Percentiles rank a stretch among this genome's conserved stretches.
phyloP scores from a whole-genome alignment of 371 early-diverging fungal genomes.

The Nematocida minor region DNA sequence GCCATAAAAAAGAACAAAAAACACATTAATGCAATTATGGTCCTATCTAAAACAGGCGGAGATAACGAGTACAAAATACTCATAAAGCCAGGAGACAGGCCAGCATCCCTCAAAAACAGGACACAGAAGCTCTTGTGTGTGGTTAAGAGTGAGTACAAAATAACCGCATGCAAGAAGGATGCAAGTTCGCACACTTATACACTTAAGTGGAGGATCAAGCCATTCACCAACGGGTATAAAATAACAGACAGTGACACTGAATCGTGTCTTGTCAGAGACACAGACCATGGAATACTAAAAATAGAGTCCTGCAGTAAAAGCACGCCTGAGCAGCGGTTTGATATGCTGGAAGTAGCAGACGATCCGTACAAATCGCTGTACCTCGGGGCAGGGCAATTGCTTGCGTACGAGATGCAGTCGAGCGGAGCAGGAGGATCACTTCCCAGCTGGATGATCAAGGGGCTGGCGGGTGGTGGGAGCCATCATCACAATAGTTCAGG shows the following conservation, averaged over 20 bases:
- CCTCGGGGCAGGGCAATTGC: neutral
- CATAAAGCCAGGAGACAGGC: constrained; percentile 28
- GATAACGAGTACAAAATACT: constrained; percentile 23
- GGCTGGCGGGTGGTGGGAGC: neutral
- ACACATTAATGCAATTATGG: constrained; percentile 28
- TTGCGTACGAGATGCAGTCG: constrained; percentile 7
- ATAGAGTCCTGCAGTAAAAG: constrained; percentile 8
- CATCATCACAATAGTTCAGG: neutral
- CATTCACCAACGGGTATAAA: constrained; percentile 30
- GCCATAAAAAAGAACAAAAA: constrained; percentile 41
- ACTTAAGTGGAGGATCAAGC: constrained; percentile 30
- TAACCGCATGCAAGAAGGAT: constrained; percentile 11
- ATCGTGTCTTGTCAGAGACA: constrained; percentile 4
- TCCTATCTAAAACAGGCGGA: constrained; percentile 2
- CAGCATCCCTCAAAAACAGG: neutral
- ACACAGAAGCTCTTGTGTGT: constrained; percentile 14
- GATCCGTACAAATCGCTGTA: constrained; percentile 47
- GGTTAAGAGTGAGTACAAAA: neutral
- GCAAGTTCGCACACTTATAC: neutral
- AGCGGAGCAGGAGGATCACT: neutral
- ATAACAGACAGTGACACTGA: constrained; percentile 11
- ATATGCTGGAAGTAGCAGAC: constrained; percentile 34
- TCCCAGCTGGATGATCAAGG: constrained; percentile 2
- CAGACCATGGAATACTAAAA: neutral
- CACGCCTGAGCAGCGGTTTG: constrained; percentile 21